Base-by-base conservation (phyloP, 2,329 filamentous ascomycete genomes). In the Colletotrichum ledebouriae region DNA sequence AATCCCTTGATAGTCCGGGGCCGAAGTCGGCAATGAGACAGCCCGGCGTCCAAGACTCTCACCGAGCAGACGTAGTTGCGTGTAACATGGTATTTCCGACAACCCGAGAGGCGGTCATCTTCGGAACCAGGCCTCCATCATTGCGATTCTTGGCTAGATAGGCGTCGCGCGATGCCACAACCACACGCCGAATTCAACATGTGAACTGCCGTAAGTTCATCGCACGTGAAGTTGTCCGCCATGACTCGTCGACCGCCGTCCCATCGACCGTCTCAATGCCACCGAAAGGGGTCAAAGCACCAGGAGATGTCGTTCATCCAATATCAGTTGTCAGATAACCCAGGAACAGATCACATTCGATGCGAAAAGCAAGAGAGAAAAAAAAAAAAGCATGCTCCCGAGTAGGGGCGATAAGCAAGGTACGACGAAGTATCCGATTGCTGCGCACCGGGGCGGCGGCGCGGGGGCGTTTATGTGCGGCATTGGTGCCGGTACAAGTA, bases 281-380 rank as follows among this genome's bases (percentile, higher is more conserved):
- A 64, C 29, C 53, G 6, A 13, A 29, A 41, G 22, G 25, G 55
- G 61, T 50, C 60, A 39, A 47, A 59, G 53, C 65, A 55, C 22
- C 42, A 39, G 56, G 33, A 65, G 5, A 22, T 22, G 11, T 46
- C 55, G 55, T 65, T 65, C 61, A 41, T 68, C 61, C 65, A 65
- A 65, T 68, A 17, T 22, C 55, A 12, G 13, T 29, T 20, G 33
- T 41, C 49, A 49, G 22, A 50, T 59, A 49, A 49, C 34, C 39
- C 61, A 65, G 49, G 55, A 44, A 63, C 64, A 6, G 53, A 59
- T 59, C 20, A 46, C 15, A 33, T 39, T 49, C 22, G n/a, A 47
- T 33, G 49, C 49, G 47, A 42, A 63, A 52, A 59, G 34, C 39
- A 55, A 52, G 20, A 34, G 44, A 6, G 6, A 29, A 6, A 29